These are phyloP conservation scores for Houttuynia cordata DNA, from an alignment of 164 flowering plant genomes.

Conservation along the genomic window DNA sequence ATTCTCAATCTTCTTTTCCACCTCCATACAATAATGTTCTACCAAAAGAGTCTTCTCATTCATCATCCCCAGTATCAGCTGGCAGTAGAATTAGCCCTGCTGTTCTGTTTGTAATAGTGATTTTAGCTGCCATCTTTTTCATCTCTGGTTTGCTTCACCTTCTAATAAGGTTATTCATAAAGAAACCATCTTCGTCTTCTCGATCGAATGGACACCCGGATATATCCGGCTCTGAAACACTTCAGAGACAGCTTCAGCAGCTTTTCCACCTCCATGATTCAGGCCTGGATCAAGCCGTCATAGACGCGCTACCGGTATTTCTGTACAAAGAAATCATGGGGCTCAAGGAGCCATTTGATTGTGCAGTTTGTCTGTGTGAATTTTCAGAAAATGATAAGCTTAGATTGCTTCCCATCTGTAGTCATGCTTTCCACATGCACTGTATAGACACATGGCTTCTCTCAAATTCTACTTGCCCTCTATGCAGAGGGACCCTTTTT, in stretches of 20 bases:
- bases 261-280: conserved; percentile 78
- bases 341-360: conserved; percentile 69
- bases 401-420: conserved; percentile 61
- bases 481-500: conserved; percentile 51
- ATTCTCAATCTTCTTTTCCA: conserved; percentile 11
- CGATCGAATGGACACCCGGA: conserved; percentile 42
- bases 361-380: conserved; percentile 80
- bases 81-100: conserved; percentile 42
- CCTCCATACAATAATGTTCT: conserved; percentile 12
- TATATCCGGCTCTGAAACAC: conserved; percentile 27
- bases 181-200: conserved; percentile 31
- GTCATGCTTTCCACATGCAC: conserved; percentile 71
- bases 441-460: conserved; percentile 90
- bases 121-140: conserved; percentile 54
- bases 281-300: conserved; percentile 68
- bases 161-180: conserved; percentile 41
- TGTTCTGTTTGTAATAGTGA: conserved; percentile 40
- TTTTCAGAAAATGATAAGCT: conserved; percentile 52
- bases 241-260: conserved; percentile 78
- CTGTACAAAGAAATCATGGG: conserved; percentile 57
- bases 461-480: conserved; percentile 81
- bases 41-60: conserved; percentile 16
- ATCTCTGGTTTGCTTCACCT: conserved; percentile 58
- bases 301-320: conserved; percentile 80
- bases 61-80: no score